A percentile compares a stretch with the other conserved stretches of the same genome.
phyloP scores from a whole-genome alignment of 352 stramenopile genomes.

The Phytophthora citricola region DNA sequence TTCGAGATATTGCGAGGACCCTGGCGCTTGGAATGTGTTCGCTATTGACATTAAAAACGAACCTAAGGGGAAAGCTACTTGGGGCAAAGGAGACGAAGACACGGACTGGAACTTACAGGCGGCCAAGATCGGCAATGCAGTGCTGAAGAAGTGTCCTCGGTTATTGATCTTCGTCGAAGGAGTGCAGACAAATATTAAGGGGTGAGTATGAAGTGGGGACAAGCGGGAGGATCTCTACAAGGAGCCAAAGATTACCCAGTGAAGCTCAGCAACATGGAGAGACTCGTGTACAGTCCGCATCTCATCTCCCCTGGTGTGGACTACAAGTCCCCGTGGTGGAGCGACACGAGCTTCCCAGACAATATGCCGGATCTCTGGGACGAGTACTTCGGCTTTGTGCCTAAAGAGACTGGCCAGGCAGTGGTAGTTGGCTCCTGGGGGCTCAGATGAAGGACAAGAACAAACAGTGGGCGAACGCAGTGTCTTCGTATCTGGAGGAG shows the following conservation, averaged over 20 bases:
- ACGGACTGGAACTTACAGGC: constrained; percentile 78
- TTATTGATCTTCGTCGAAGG: constrained; percentile 80
- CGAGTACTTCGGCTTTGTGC: constrained; percentile 71
- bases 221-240: constrained; percentile 66
- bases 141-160: constrained; percentile 65
- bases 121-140: constrained; percentile 69
- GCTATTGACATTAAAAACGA: constrained; percentile 86
- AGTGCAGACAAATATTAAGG: constrained; percentile 75
- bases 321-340: constrained; percentile 71
- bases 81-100: constrained; percentile 58
- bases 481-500: constrained; percentile 57
- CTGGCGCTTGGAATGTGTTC: constrained; percentile 74
- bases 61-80: constrained; percentile 70
- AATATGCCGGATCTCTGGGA: constrained; percentile 81
- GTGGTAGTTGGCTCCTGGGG: constrained; percentile 73
- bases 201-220: constrained; percentile 58
- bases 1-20: constrained; percentile 67
- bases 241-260: constrained; percentile 67
- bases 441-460: constrained; percentile 69
- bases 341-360: constrained; percentile 58
- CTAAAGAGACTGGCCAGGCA: constrained; percentile 55
- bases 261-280: constrained; percentile 74
- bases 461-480: constrained; percentile 58
- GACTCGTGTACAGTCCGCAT: constrained; percentile 74
- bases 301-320: constrained; percentile 71